A percentile compares a stretch with the other conserved stretches of the same genome.
phyloP scores from a whole-genome alignment of 352 stramenopile genomes.

The Phytophthora melonis region DNA sequence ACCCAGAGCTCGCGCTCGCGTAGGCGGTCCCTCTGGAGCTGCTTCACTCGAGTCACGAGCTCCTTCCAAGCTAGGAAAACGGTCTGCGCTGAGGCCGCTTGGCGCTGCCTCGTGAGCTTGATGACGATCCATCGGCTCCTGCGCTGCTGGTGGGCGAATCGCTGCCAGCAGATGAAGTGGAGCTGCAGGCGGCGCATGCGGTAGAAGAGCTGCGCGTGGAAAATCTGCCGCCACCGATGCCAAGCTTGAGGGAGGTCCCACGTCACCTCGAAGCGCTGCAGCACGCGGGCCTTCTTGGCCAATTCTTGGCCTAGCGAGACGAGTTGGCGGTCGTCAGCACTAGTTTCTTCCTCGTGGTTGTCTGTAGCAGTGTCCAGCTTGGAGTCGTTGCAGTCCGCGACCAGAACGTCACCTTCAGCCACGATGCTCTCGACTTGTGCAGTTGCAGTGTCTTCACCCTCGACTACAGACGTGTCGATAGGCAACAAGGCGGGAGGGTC shows the following conservation, averaged over 20 bases:
- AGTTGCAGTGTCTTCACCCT: not conserved
- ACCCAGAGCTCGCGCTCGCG: constrained; percentile 67
- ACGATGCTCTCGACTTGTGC: too few relatives aligned
- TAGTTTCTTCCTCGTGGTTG: not conserved
- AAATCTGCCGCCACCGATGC: constrained; percentile 66
- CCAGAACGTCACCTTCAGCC: not conserved
- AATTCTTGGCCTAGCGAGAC: constrained; percentile 34
- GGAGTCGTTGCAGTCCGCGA: not conserved
- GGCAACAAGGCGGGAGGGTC: not conserved
- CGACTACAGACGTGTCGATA: not conserved
- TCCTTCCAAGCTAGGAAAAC: constrained; percentile 53
- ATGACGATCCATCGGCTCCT: constrained; percentile 29
- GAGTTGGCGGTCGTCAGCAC: constrained; percentile 3
- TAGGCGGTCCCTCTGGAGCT: constrained; percentile 53
- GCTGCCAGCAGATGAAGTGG: constrained; percentile 46
- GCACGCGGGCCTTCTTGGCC: constrained; percentile 47
- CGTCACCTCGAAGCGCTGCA: constrained; percentile 60
- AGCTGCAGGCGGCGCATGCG: constrained; percentile 51
- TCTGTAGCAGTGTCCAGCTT: not conserved
- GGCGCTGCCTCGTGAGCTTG: constrained; percentile 22
- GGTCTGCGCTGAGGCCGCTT: not conserved
- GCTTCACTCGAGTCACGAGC: constrained; percentile 51
- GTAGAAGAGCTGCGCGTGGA: constrained; percentile 71
- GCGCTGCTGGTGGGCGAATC: constrained; percentile 25
- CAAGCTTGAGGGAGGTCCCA: constrained; percentile 56